A percentile compares a stretch with the other conserved stretches of the same genome.
phyloP scores from a whole-genome alignment of 805 yeast genomes.

The Debaryomyces tyrocola region DNA sequence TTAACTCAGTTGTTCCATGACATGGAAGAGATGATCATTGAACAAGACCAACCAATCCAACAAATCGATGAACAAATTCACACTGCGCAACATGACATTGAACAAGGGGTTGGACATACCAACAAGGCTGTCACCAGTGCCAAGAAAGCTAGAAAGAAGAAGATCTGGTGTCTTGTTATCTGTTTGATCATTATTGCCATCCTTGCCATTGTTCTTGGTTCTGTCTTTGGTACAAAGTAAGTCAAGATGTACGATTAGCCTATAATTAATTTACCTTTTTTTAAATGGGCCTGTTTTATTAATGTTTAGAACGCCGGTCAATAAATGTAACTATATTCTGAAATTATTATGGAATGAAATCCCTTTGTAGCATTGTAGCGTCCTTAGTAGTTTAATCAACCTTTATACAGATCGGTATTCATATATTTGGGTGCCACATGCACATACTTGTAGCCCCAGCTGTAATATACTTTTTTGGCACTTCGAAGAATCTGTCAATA shows the following conservation, averaged over 20 bases:
- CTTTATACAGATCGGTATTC: too few relatives aligned
- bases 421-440: too few relatives aligned
- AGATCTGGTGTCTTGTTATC: slow-evolving; percentile 79
- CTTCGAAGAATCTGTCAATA: too few relatives aligned
- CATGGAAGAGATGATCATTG: slow-evolving; percentile 94
- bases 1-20: slow-evolving; percentile 92
- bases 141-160: slow-evolving; percentile 86
- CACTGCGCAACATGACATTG: slow-evolving; percentile 85
- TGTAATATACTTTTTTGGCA: too few relatives aligned
- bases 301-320: neutral
- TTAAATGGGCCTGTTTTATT: neutral
- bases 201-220: slow-evolving; percentile 70
- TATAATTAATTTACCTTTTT: neutral
- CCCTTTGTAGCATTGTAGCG: too few relatives aligned
- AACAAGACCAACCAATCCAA: slow-evolving; percentile 87
- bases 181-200: slow-evolving; percentile 57
- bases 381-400: too few relatives aligned
- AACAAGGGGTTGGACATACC: slow-evolving; percentile 92
- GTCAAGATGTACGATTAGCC: too few relatives aligned
- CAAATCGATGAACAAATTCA: slow-evolving; percentile 79
- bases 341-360: too few relatives aligned
- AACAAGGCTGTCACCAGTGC: slow-evolving; percentile 87
- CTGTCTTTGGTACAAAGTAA: slow-evolving; percentile 43
- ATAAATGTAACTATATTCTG: neutral
- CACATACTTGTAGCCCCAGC: too few relatives aligned